Percentiles rank a stretch among this genome's conserved stretches.
Conservation (phyloP, 805 yeast species). For the Blastobotrys muscicola region DNA sequence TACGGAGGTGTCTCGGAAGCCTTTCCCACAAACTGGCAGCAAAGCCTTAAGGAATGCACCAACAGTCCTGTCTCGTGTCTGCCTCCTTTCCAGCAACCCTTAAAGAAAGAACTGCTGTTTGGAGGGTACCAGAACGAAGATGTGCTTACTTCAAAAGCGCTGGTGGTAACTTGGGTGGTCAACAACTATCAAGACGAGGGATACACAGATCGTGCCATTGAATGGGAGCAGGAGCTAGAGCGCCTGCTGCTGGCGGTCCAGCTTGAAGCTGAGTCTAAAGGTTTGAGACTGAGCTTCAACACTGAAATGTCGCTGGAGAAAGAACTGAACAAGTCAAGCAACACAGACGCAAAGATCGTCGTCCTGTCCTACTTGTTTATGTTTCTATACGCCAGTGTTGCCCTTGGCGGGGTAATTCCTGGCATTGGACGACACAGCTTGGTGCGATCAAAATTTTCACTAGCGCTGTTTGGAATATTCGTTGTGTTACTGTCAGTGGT, state of each 20-base stretch:
- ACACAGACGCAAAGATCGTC: constrained; percentile 65
- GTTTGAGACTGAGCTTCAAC: constrained; percentile 59
- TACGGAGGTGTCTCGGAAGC: constrained; percentile 53
- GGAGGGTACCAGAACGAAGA: constrained; percentile 39
- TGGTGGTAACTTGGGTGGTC: constrained; percentile 65
- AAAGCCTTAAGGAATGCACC: constrained; percentile 49
- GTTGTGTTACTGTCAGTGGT: constrained; percentile 75
- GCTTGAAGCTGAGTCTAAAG: constrained; percentile 39
- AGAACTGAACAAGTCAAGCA: constrained; percentile 74
- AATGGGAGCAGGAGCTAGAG: constrained; percentile 71
- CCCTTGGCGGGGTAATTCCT: constrained; percentile 57
- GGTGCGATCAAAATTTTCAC: constrained; percentile 50
- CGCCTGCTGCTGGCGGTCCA: constrained; percentile 38
- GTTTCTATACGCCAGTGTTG: constrained; percentile 82
- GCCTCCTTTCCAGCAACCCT: constrained; percentile 86
- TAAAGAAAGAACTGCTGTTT: constrained; percentile 61
- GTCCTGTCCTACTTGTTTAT: constrained; percentile 68
- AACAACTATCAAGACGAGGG: constrained; percentile 37
- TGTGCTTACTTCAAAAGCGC: constrained; percentile 55
- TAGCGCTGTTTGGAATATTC: constrained; percentile 77
- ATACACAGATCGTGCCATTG: constrained; percentile 33
- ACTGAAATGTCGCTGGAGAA: constrained; percentile 79
- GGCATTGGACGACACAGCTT: constrained; percentile 25
- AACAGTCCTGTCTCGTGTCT: constrained; percentile 80
- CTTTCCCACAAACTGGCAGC: constrained; percentile 47